A percentile compares a stretch with the other conserved stretches of the same genome.
These are phyloP conservation scores for Lipomyces orientalis DNA, from an alignment of 805 yeast species.

Conservation along the genomic window DNA sequence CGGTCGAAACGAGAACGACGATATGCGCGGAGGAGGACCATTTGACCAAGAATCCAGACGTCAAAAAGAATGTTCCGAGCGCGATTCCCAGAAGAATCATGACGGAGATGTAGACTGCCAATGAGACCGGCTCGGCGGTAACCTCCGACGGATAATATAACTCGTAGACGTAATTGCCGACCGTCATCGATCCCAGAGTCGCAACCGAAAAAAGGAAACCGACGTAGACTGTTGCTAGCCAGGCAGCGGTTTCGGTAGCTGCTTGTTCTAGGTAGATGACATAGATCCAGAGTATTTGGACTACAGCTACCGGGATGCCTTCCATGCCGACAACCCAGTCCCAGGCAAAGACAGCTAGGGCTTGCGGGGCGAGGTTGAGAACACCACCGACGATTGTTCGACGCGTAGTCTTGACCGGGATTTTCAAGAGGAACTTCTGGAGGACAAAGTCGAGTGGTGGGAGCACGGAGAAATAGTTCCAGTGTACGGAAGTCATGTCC, in stretches of 20 bases:
- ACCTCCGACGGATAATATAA: background rate
- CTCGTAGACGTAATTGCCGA: constrained; percentile 10
- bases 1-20: constrained; percentile 33
- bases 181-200: constrained; percentile 12
- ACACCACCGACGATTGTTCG: constrained; percentile 23
- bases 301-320: constrained; percentile 30
- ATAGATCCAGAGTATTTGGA: constrained; percentile 30
- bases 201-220: constrained; percentile 25
- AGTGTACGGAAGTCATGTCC: constrained; percentile 33
- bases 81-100: constrained; percentile 14
- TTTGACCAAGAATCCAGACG: constrained; percentile 33
- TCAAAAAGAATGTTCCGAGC: constrained; percentile 19
- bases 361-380: constrained; percentile 32
- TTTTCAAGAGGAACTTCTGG: constrained; percentile 24
- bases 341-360: constrained; percentile 23
- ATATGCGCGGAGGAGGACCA: constrained; percentile 34
- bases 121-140: background rate
- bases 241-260: constrained; percentile 30
- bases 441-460: constrained; percentile 33
- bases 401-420: constrained; percentile 17
- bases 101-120: background rate
- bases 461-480: constrained; percentile 36
- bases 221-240: constrained; percentile 36
- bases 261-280: constrained; percentile 31
- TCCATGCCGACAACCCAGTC: constrained; percentile 31